Evolutionary conservation across 2,329 filamentous ascomycete genomes (phyloP), one percentile per base, ranked within the genome.

Genomic region (Diaporthe capsici): DNA sequence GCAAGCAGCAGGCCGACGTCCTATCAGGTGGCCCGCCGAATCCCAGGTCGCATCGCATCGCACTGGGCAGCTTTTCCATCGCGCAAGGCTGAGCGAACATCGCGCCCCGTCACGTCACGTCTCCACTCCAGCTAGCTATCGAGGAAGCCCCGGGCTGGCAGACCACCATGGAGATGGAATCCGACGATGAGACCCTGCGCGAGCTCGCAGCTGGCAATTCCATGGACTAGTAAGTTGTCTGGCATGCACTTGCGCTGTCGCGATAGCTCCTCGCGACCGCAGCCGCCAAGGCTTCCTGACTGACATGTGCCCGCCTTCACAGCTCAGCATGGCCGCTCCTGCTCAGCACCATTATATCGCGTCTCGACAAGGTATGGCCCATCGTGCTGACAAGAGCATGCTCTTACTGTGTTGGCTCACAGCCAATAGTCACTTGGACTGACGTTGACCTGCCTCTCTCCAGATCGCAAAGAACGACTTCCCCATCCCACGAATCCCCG

Each of bases 401-500:
- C 28, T 34, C 25, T 57, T 61, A 57, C 42, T 73, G 37, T 49
- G 57, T 58, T 73, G 22, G 31, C 20, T 25, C 20, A n/a, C n/a
- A 15, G 12, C 31, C 34, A 20, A 75, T 39, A 68, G 44, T 68
- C 20, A 37, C 28, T 22, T 2, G 22, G 10, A 10, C 34, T 55
- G 31, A 28, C 57, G 71, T 76, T 76, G 49, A 76, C 70, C 71
- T 15, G 57, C 42, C 47, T 49, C 53, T 49, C 53, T 49, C 34
- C 63, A 97, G 94, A 96, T 95, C 79, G 90, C 94, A 55, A 90
- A 91, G 83, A 88, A 92, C 82, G 92, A 93, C 71, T 98, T 98
- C 80, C 92, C 94, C 57, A 92, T 93, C 79, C 94, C 94, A 72
- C 84, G 91, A 71, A 88, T 89, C 47, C 84, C 86, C 22, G 85